Base-by-base conservation (phyloP, 306 rosid species). In the Cucurbita argyrosperma region DNA sequence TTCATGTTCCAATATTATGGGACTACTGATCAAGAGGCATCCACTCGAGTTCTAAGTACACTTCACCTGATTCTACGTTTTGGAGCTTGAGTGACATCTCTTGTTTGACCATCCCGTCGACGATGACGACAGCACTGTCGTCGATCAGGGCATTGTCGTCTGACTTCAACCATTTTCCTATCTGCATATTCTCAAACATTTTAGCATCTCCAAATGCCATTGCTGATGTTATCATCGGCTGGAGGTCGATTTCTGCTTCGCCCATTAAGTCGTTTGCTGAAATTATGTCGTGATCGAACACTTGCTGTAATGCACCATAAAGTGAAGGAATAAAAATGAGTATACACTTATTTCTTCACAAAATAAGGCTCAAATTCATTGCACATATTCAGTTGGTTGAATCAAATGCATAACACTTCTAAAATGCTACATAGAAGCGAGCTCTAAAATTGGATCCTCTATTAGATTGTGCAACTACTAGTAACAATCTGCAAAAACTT, bases 181-280 rank as follows among this genome's bases (percentile, higher is more conserved):
- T 94, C 88, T 91, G 99, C 99, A 94, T 94, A 82, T 94, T 61
- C 2, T 81, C 89, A 55, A 88, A 88, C 91, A 89, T 83, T 79
- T 88, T 92, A 15, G 97, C 91, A 45, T 94, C 89, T 82, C 97
- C 96, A 53, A 89, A 91, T n/a, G 97, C 96, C 77, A 85, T 87
- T 35, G 99, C 99, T 39, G 99, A 94, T 49, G 99, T 83, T 88
- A 94, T 84, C 84, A 94, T 61, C 7, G 99, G 89, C 71, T 94
- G 99, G 79, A 94, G 96, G 84, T 94, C 97, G 30, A 94, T 77
- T 76, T 88, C 96, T 6, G 96, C 97, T 55, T 94, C 97, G 57
- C 99, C 99, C 99, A 94, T 94, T 57, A 87, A 87, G 78, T 94
- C 99, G 51, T 94, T 97, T 4, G 99, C 80, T 10, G 96, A 89